phyloP scores from a whole-genome alignment of 176 grass and related monocot genomes.

The Puccinellia tenuiflora region DNA sequence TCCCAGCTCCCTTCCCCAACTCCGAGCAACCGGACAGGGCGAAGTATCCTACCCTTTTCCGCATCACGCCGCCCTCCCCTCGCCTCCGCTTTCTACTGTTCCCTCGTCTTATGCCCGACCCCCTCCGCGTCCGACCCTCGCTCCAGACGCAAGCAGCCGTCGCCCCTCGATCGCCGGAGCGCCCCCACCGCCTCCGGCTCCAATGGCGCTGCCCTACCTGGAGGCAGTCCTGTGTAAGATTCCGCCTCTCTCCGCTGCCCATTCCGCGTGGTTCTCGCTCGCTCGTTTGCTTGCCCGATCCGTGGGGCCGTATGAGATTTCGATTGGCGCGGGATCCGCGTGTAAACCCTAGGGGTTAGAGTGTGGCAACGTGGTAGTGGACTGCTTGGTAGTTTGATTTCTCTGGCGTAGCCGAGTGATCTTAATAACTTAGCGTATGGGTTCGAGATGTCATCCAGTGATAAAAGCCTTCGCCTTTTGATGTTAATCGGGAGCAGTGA shows the following conservation, averaged over 20 bases:
- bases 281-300: conserved; percentile 8
- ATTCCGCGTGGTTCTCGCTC: not conserved
- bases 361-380: no score
- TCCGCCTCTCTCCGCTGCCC: not conserved
- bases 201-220: conserved; percentile 87
- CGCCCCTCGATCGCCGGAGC: not conserved
- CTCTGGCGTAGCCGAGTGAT: no score
- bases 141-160: not conserved
- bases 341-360: conserved; percentile 47
- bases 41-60: conserved; percentile 19
- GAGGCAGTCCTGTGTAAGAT: conserved; percentile 80
- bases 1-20: not conserved
- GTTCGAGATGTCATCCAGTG: no score
- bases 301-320: not conserved
- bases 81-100: not conserved
- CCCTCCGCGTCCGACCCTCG: not conserved
- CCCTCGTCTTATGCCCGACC: not conserved
- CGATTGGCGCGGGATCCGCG: conserved; percentile 2
- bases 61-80: not conserved
- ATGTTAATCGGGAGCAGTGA: not conserved
- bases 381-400: no score
- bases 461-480: not conserved
- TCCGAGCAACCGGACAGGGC: conserved; percentile 30
- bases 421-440: no score
- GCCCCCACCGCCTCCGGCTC: not conserved